Evolutionary conservation across 495 filamentous ascomycete genomes (phyloP).

Genomic region (Sporormia fimetaria): DNA sequence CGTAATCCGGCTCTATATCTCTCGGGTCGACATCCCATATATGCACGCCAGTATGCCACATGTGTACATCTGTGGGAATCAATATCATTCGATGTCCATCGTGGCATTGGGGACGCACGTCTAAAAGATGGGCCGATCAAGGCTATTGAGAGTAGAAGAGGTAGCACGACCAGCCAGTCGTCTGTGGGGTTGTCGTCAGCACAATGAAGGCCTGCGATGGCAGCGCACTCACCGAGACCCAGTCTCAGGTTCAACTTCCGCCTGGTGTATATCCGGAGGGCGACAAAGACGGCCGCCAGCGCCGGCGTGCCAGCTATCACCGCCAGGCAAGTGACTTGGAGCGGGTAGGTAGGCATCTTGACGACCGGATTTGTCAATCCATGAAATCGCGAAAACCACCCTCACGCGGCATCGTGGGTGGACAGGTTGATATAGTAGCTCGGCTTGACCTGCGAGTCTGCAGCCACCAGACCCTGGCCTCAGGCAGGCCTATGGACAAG

Average conservation of each 20-base stretch:
- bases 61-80: slow-evolving; percentile 13
- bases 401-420: slow-evolving; percentile 15
- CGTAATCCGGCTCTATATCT: slow-evolving; percentile 20
- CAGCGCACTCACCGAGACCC: slow-evolving; percentile 17
- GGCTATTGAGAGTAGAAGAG: slow-evolving; percentile 18
- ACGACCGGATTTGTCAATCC: slow-evolving; percentile 6
- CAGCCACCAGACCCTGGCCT: slow-evolving; percentile 18
- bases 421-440: slow-evolving; percentile 17
- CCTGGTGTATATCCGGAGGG: slow-evolving; percentile 23
- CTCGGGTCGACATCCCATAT: slow-evolving; percentile 16
- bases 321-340: slow-evolving; percentile 21
- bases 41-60: slow-evolving; percentile 24
- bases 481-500: slow-evolving; percentile 14
- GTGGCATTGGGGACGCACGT: slow-evolving; percentile 3
- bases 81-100: not conserved
- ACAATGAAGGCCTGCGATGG: not conserved
- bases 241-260: slow-evolving; percentile 22
- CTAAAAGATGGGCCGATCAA: slow-evolving; percentile 21
- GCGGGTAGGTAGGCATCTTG: slow-evolving; percentile 19
- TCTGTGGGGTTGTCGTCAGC: slow-evolving; percentile 12
- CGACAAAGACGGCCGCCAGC: slow-evolving; percentile 17
- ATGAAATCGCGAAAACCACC: slow-evolving; percentile 14
- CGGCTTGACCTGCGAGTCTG: slow-evolving; percentile 12
- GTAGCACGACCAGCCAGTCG: slow-evolving; percentile 21
- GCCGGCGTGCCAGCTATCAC: slow-evolving; percentile 21